Base-by-base conservation (phyloP, 495 filamentous ascomycete species). In the Penicillium macrosclerotiorum region DNA sequence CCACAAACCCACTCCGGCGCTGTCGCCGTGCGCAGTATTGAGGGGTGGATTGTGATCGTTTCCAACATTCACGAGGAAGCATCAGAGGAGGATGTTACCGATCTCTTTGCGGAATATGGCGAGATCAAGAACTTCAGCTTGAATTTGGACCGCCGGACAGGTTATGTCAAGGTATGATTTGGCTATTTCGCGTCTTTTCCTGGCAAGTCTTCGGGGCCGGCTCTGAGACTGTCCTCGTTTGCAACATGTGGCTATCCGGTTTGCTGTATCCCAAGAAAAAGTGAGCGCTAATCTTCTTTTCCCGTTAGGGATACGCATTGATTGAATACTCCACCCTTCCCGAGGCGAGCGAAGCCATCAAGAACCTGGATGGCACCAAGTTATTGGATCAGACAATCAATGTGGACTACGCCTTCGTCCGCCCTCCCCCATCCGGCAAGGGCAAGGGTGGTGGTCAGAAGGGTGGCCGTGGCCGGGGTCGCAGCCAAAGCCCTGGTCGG, bases 21-120 rank as follows among this genome's bases (percentile, higher is more conserved):
- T 20, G 89, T 88, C 5, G 94, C 92, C 11, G 94, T 99, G 40
- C 89, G 94, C 65, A 95, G 89, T 50, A 96, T 99, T 64, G 94
- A 99, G 66, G 94, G 94, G 53, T 99, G 94, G 94, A 97, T 99
- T 68, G 77, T 99, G 52, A 85, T 96, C 46, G 90, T 85, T 48
- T 95, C 91, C 14, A 96, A 97, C 65, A 89, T 97, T 30, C 93
- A 99, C 67, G 94, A 97, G 64, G 94, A 99, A 69, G 89, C 94
- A 13, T 89, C 84, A 57, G 94, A 99, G 72, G 94, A 99, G 69
- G 90, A 95, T 50, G 68, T 99, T 22, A 90, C 86, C 42, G 94
- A 99, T 62, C 77, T 88, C 55, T 99, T 99, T 68, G 89, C 86
- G 39, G 94, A 99, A 57, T 95, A 83, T 62, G 94, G 94, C 48